Percentiles rank a stretch among this genome's conserved stretches.
Evolutionary conservation across 306 rosid species (phyloP).

Genomic region (Calophaca sinica): DNA sequence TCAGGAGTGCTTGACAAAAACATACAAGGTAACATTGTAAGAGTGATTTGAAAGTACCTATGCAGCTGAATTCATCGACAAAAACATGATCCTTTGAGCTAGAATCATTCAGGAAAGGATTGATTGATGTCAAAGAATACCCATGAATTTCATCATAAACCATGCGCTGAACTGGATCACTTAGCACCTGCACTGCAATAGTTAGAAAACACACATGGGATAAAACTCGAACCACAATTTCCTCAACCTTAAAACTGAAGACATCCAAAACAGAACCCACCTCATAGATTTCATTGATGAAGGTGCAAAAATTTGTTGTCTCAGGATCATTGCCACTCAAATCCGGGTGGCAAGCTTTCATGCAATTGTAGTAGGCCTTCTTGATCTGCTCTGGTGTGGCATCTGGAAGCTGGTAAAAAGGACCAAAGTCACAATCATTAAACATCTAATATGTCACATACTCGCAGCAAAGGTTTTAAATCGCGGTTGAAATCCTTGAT

Average conservation of each 20-base stretch:
- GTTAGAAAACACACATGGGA: conserved; percentile 4
- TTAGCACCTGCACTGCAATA: conserved; percentile 83
- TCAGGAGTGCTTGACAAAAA: conserved; percentile 10
- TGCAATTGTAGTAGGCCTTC: conserved; percentile 91
- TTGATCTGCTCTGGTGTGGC: conserved; percentile 83
- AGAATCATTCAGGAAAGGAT: conserved; percentile 81
- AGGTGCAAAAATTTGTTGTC: conserved; percentile 87
- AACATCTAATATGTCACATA: not conserved
- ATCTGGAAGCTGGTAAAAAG: conserved; percentile 79
- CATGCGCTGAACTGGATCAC: conserved; percentile 94
- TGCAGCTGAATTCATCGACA: conserved; percentile 95
- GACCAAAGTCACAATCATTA: conserved; percentile 41
- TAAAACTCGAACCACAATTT: not conserved
- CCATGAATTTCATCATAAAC: conserved; percentile 96
- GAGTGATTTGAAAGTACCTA: conserved; percentile 60
- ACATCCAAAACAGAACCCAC: conserved; percentile 54
- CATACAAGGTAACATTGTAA: conserved; percentile 13
- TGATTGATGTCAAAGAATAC: conserved; percentile 81
- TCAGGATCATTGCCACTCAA: conserved; percentile 85
- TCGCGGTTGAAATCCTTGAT: too few relatives aligned
- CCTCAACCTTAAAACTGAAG: conserved; percentile 28
- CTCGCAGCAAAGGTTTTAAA: too few relatives aligned
- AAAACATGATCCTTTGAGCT: conserved; percentile 77
- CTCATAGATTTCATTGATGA: conserved; percentile 89
- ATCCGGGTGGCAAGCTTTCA: conserved; percentile 98